Base-by-base conservation (phyloP, 2,329 filamentous ascomycete species). In the Neobulgaria alba region DNA sequence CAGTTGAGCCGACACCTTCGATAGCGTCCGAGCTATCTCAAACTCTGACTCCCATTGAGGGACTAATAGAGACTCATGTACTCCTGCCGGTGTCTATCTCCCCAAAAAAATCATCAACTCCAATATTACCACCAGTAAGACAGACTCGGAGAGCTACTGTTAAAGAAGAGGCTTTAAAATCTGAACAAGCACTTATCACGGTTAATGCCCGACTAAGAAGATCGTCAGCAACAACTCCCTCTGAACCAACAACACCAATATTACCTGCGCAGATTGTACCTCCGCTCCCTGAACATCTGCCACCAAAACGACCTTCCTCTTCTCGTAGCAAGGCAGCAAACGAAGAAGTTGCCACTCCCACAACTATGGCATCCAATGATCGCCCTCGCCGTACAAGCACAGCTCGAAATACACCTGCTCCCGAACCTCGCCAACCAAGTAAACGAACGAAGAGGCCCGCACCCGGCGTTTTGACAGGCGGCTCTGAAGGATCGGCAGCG, bases 401-500 rank as follows among this genome's bases (percentile, higher is more conserved):
- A 9, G 56, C 62, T 15, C 64, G 63, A 14, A 64, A 67, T 16
- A 63, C 63, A 5, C 61, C 64, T 12, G 61, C 54, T 16, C 59
- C 60, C 14, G 70, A 72, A 39, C 51, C 53, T 29, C 65, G 64
- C 41, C 64, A 63, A 39, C 57, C 63, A n/a, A 68, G 64, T 51
- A 75, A 78, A 55, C 75, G 83, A 19, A 67, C 72, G 39, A 86
- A 82, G 63, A 69, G 79, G 42, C 83, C 83, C 33, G 82, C 80
- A 20, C 84, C 83, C 9, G 83, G 83, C 42, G 70, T 84, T 49
- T 75, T 88, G 53, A 84, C 66, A 2, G 45, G 51, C 16, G 47
- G 64, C 3, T 50, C 51, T 9, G 63, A 66, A 42, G 68, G 68
- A 9, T 67, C 68, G 36, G 67, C 68, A 37, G 70, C 72, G 30